Conservation (phyloP, 768 basidiomycete species). For the Trametes gibbosa region DNA sequence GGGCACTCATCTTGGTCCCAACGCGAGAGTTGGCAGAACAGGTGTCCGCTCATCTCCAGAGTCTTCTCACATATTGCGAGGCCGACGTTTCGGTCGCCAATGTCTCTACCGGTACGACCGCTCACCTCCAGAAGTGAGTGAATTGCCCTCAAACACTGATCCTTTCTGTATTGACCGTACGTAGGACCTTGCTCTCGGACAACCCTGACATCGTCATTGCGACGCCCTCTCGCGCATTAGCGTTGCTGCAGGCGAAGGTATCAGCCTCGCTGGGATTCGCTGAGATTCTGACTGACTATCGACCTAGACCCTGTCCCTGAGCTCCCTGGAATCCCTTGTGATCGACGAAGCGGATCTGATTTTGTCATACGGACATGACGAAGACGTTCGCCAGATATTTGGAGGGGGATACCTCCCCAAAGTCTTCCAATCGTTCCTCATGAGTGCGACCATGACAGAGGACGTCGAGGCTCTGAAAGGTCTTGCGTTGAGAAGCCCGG, state of each 20-base stretch:
- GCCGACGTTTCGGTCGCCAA: constrained; percentile 70
- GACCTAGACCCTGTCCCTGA: constrained; percentile 57
- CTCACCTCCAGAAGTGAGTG: constrained; percentile 70
- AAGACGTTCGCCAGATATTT: constrained; percentile 76
- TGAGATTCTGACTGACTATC: background rate
- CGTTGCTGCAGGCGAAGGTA: constrained; percentile 70
- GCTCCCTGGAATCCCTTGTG: constrained; percentile 77
- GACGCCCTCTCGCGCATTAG: constrained; percentile 70
- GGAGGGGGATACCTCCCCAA: constrained; percentile 70
- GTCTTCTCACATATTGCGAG: constrained; percentile 75
- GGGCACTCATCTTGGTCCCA: constrained; percentile 80
- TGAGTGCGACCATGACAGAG: constrained; percentile 97
- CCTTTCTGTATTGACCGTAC: background rate
- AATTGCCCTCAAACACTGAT: background rate
- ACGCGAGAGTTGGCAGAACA: constrained; percentile 94
- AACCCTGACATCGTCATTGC: constrained; percentile 77
- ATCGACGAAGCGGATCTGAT: constrained; percentile 99
- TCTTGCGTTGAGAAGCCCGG: constrained; percentile 81
- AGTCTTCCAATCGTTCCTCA: constrained; percentile 88
- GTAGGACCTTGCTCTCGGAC: constrained; percentile 57
- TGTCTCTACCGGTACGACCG: constrained; percentile 66
- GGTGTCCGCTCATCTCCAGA: constrained; percentile 66
- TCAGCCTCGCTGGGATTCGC: constrained; percentile 8
- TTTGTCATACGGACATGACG: constrained; percentile 94
- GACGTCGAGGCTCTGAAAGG: constrained; percentile 93